These are phyloP conservation scores for Diplocarpon mali DNA, from an alignment of 2,329 filamentous ascomycete species.

Conservation along the genomic window DNA sequence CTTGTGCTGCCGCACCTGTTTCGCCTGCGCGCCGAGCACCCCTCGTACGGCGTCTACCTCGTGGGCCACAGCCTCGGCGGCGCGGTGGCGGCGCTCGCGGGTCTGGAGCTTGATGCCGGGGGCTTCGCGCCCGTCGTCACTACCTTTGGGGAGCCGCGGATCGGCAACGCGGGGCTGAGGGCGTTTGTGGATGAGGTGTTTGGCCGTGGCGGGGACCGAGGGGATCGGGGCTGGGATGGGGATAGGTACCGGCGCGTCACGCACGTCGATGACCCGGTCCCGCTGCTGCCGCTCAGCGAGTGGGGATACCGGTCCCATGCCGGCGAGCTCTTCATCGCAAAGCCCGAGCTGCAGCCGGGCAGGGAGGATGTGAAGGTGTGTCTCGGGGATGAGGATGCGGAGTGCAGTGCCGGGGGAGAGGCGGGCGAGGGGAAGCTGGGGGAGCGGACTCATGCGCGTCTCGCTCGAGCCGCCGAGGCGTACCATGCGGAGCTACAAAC, in stretches of 20 bases:
- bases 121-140: conserved; percentile 70
- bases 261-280: conserved; percentile 78
- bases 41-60: conserved; percentile 62
- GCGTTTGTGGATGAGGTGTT: conserved; percentile 26
- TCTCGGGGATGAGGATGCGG: conserved; percentile 55
- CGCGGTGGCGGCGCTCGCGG: conserved; percentile 80
- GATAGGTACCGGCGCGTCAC: conserved; percentile 64
- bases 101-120: conserved; percentile 63
- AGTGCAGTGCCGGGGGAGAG: conserved; percentile 53
- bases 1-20: conserved; percentile 58
- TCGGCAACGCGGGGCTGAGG: conserved; percentile 47
- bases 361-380: conserved; percentile 62
- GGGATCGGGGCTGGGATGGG: conserved; percentile 49
- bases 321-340: conserved; percentile 79
- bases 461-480: no score
- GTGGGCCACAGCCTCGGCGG: conserved; percentile 86
- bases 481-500: no score
- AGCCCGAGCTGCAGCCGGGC: conserved; percentile 55
- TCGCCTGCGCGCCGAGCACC: conserved; percentile 47
- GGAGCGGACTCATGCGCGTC: no score
- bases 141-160: conserved; percentile 80
- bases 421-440: conserved; percentile 3
- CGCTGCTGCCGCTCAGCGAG: conserved; percentile 71
- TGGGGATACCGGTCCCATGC: conserved; percentile 82
- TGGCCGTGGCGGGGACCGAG: conserved; percentile 39